Percentiles rank a stretch among this genome's conserved stretches.
Conservation (phyloP, 2,329 filamentous ascomycete genomes). For the Fusarium incarnatum region DNA sequence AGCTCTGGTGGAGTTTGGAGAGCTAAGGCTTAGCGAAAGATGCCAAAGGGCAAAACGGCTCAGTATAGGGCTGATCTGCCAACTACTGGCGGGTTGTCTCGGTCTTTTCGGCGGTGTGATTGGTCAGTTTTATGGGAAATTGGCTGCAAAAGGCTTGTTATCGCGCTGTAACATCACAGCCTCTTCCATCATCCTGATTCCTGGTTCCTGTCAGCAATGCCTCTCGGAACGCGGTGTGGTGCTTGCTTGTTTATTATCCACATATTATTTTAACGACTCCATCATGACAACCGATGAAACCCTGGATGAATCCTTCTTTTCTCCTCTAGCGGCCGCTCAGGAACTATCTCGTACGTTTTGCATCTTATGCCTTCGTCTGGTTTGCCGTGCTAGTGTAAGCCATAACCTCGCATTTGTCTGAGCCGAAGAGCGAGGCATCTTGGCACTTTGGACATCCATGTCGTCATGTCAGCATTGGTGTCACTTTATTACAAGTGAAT, state of each 20-base stretch:
- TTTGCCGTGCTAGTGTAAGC: slow-evolving; percentile 3
- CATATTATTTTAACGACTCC: slow-evolving; percentile 15
- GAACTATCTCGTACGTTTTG: background rate
- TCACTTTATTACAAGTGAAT: slow-evolving; percentile 36
- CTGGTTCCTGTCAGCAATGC: slow-evolving; percentile 18
- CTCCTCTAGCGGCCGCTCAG: background rate
- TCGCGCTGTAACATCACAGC: slow-evolving; percentile 9
- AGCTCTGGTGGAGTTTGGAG: slow-evolving; percentile 23
- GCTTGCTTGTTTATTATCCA: slow-evolving; percentile 13
- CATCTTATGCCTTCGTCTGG: background rate
- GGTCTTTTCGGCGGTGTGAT: background rate
- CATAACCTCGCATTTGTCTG: slow-evolving; percentile 18
- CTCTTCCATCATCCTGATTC: background rate
- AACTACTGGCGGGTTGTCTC: background rate
- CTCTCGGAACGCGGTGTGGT: background rate
- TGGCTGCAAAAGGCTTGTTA: background rate
- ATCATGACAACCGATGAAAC: background rate
- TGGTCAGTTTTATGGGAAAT: background rate
- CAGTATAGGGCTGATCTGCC: slow-evolving; percentile 23
- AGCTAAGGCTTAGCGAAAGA: slow-evolving; percentile 29
- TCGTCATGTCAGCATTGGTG: slow-evolving; percentile 21
- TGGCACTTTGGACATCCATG: background rate
- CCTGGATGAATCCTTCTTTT: background rate
- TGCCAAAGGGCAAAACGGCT: background rate
- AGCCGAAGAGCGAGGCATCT: slow-evolving; percentile 18